Evolutionary conservation across 495 filamentous ascomycete species (phyloP), one percentile per base, ranked within the genome.

Genomic region (Aspergillus asperescens): DNA sequence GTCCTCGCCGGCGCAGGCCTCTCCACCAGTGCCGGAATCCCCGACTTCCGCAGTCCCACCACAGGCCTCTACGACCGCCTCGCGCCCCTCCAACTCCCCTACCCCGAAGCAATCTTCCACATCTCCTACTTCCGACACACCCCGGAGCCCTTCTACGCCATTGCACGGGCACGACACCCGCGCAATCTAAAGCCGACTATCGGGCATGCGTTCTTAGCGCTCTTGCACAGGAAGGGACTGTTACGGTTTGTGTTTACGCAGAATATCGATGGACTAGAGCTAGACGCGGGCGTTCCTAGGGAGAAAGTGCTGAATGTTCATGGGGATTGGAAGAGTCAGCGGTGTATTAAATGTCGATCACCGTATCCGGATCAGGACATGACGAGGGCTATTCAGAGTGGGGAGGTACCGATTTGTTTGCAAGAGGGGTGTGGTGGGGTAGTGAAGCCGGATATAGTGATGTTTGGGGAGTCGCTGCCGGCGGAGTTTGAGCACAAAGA

Each of bases 401-500:
- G 79, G 19, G 62, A 78, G n/a, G 81, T 91, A 2, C 86, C 90
- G 9, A 72, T 75, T 50, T 96, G 90, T 67, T 38, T 66, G 9
- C 60, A 60, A 0, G 49, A 61, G 10, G 58, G 67, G 8, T 96
- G 91, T 57, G 69, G 75, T 6, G 91, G 89, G 0, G 65, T 88
- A 5, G 87, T 95, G n/a, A 95, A 95, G 68, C 91, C 91, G 1
- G 87, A 95, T 59, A 92, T 95, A 61, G 87, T 92, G 0, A 95
- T 96, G 66, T 96, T 95, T 60, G 91, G 90, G 34, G 87, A 96
- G 68, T 67, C 77, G 20, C 70, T 96, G 12, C 88, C 91, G 0
- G 80, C 80, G 52, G 57, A 5, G 18, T 44, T 66, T 9, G 83
- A 81, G 40, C 62, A 69, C 23, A 52, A 59, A 27, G 49, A 83